Conservation (phyloP, 2,329 filamentous ascomycete species). For the Fusarium chlamydosporum region DNA sequence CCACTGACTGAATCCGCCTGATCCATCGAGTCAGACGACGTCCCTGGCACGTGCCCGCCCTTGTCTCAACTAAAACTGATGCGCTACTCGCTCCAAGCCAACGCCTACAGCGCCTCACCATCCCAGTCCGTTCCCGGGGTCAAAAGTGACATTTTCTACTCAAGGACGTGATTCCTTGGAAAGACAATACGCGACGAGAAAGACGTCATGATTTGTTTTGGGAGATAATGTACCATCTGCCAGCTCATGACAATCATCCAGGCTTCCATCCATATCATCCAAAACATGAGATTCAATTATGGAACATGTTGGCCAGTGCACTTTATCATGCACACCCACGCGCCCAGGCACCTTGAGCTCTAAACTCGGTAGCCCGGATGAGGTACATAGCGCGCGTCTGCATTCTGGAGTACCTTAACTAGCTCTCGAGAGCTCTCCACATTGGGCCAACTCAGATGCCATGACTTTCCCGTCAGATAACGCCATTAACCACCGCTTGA, state of each 20-base stretch:
- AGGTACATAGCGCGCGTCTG: constrained; percentile 34
- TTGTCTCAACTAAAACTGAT: constrained; percentile 43
- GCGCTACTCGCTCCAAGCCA: constrained; percentile 34
- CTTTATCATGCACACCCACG: constrained; percentile 24
- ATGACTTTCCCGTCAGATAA: constrained; percentile 50
- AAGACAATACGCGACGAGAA: constrained; percentile 23
- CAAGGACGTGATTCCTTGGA: constrained; percentile 36
- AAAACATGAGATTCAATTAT: constrained; percentile 7
- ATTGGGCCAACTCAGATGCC: constrained; percentile 27
- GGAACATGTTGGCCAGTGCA: constrained; percentile 26
- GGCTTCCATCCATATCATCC: constrained; percentile 7
- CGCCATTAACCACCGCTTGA: constrained; percentile 45
- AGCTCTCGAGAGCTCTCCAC: constrained; percentile 38
- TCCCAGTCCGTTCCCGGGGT: constrained; percentile 40
- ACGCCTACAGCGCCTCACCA: constrained; percentile 39
- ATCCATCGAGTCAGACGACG: constrained; percentile 53
- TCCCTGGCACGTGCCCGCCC: constrained; percentile 50
- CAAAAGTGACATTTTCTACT: constrained; percentile 27
- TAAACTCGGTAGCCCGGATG: constrained; percentile 30
- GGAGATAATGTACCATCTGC: constrained; percentile 19
- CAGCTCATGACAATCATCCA: constrained; percentile 8
- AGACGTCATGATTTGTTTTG: constrained; percentile 43
- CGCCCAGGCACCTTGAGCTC: constrained; percentile 18
- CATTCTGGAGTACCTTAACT: constrained; percentile 14
- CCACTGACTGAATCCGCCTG: constrained; percentile 49